Conservation (phyloP, 306 rosid species). For the Macrotyloma uniflorum region DNA sequence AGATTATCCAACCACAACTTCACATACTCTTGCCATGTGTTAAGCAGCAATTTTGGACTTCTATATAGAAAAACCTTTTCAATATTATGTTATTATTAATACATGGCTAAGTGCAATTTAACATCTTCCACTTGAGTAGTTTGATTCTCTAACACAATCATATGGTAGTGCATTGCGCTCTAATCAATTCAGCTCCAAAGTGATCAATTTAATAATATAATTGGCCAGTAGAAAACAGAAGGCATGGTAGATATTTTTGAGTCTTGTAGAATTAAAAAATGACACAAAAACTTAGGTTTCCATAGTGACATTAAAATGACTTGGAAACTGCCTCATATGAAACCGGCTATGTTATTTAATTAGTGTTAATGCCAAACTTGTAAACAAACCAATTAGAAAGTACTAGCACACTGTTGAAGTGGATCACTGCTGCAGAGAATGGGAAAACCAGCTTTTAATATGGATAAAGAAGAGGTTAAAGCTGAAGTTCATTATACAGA, state of each 20-base stretch:
- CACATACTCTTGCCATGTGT: constrained; percentile 20
- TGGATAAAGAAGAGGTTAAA: constrained; percentile 25
- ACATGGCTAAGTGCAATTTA: constrained; percentile 40
- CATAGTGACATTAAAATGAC: neutral
- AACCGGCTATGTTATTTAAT: constrained; percentile 20
- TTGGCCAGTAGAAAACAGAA: constrained; percentile 31
- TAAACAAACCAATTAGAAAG: neutral
- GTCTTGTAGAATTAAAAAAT: constrained; percentile 2
- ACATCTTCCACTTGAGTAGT: constrained; percentile 37
- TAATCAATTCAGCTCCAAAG: constrained; percentile 32
- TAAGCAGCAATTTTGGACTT: constrained; percentile 6
- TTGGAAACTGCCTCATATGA: neutral
- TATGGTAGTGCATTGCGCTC: constrained; percentile 31
- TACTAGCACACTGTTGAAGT: neutral
- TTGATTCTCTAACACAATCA: constrained; percentile 31
- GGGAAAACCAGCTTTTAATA: constrained; percentile 15
- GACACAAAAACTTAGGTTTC: constrained; percentile 20
- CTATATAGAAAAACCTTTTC: neutral
- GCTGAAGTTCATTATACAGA: neutral
- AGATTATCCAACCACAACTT: constrained; percentile 44
- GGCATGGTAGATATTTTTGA: constrained; percentile 36
- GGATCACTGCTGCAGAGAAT: constrained; percentile 25
- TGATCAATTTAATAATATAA: constrained; percentile 27
- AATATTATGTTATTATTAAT: constrained; percentile 30
- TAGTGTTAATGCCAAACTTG: neutral